Conservation (phyloP, 805 yeast species). For the Wickerhamiella azyma region DNA sequence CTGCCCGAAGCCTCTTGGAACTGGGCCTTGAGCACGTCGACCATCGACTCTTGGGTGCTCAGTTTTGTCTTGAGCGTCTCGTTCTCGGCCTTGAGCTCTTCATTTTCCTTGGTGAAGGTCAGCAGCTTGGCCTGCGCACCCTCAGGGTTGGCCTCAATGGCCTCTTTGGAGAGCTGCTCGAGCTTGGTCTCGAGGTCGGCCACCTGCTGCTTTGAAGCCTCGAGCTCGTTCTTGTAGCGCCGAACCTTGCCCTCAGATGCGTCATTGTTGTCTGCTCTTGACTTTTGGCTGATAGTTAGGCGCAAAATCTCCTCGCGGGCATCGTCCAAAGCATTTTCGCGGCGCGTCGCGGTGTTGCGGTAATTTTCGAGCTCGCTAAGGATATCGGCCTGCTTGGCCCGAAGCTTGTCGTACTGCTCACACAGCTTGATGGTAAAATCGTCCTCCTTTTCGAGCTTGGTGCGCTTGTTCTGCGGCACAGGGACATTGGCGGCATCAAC, state of each 20-base stretch:
- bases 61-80: slow-evolving; percentile 36
- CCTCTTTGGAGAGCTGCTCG: background rate
- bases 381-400: background rate
- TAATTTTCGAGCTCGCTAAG: background rate
- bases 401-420: slow-evolving; percentile 26
- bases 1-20: slow-evolving; percentile 19
- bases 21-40: slow-evolving; percentile 26
- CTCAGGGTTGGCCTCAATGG: slow-evolving; percentile 28
- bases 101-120: slow-evolving; percentile 9
- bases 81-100: slow-evolving; percentile 20
- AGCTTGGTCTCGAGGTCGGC: slow-evolving; percentile 27
- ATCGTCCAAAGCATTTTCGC: slow-evolving; percentile 8
- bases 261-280: background rate
- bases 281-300: background rate
- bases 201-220: slow-evolving; percentile 30
- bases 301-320: background rate
- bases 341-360: slow-evolving; percentile 3
- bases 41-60: slow-evolving; percentile 30
- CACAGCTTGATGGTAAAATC: slow-evolving; percentile 26
- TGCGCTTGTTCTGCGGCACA: slow-evolving; percentile 1
- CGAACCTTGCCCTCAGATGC: slow-evolving; percentile 18
- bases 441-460: slow-evolving; percentile 19
- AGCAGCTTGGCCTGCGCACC: background rate
- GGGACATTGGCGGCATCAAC: slow-evolving; percentile 3
- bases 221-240: slow-evolving; percentile 22